phyloP scores from a whole-genome alignment of 2,329 filamentous ascomycete species.

The Fusarium robinianum region DNA sequence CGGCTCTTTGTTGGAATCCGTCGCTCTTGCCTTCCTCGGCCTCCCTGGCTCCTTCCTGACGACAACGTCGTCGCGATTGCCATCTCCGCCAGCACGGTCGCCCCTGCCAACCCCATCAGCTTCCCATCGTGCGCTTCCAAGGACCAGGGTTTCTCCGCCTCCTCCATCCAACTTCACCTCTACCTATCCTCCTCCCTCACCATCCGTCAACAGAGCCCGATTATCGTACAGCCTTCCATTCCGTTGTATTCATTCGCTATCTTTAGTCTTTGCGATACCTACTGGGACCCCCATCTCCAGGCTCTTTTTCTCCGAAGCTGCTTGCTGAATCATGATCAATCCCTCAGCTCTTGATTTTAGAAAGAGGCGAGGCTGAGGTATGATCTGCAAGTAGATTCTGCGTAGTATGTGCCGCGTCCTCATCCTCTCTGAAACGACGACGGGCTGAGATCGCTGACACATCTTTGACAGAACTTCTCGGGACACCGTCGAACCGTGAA shows the following conservation, averaged over 20 bases:
- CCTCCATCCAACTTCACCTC: constrained; percentile 15
- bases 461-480: constrained; percentile 11
- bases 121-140: too few relatives aligned
- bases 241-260: constrained; percentile 3
- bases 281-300: constrained; percentile 10
- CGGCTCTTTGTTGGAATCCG: too few relatives aligned
- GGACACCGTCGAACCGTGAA: constrained; percentile 24
- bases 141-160: constrained; percentile 26
- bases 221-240: neutral
- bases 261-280: constrained; percentile 4
- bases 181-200: neutral
- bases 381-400: constrained; percentile 22
- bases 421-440: neutral
- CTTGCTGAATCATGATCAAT: constrained; percentile 30
- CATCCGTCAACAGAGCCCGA: neutral
- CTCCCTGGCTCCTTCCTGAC: too few relatives aligned
- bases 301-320: constrained; percentile 4
- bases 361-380: constrained; percentile 35
- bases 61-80: constrained; percentile 2
- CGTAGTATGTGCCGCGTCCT: constrained; percentile 17
- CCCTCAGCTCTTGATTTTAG: constrained; percentile 25
- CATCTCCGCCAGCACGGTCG: neutral
- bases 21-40: too few relatives aligned
- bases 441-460: constrained; percentile 4
- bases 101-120: neutral